Evolutionary conservation across 371 early-diverging fungal genomes (phyloP).

Genomic region (Lichtheimia hyalospora): DNA sequence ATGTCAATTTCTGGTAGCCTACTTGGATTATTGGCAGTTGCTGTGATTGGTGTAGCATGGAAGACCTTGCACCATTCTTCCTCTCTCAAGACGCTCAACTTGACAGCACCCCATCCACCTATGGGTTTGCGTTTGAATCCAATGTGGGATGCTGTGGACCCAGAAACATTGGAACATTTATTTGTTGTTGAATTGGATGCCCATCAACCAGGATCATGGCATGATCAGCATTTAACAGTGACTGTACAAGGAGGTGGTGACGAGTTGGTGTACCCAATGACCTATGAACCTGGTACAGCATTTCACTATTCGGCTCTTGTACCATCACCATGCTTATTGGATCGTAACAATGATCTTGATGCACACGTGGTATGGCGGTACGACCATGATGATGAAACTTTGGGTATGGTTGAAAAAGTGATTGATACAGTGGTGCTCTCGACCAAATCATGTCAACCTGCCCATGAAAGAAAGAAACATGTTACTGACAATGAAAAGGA

Average conservation of each 20-base stretch:
- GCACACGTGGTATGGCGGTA: slow-evolving; percentile 4
- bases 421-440: background rate
- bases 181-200: slow-evolving; percentile 3
- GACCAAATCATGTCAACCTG: background rate
- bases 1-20: no score
- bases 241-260: background rate
- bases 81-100: no score
- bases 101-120: no score
- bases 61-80: no score
- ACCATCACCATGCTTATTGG: slow-evolving; percentile 14
- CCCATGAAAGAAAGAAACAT: background rate
- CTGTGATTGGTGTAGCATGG: no score
- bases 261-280: background rate
- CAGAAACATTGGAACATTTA: slow-evolving; percentile 3
- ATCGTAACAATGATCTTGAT: slow-evolving; percentile 6
- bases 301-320: slow-evolving; percentile 5
- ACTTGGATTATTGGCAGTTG: no score
- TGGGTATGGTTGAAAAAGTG: background rate
- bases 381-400: background rate
- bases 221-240: background rate
- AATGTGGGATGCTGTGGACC: slow-evolving; percentile 6
- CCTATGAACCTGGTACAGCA: background rate
- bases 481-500: no score
- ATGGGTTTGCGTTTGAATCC: slow-evolving; percentile 3
- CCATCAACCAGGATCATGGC: background rate